Evolutionary conservation across 1,284 basidiomycete species (phyloP), one percentile per base, ranked within the genome.

Genomic region (Paramarasmius palmivorus): DNA sequence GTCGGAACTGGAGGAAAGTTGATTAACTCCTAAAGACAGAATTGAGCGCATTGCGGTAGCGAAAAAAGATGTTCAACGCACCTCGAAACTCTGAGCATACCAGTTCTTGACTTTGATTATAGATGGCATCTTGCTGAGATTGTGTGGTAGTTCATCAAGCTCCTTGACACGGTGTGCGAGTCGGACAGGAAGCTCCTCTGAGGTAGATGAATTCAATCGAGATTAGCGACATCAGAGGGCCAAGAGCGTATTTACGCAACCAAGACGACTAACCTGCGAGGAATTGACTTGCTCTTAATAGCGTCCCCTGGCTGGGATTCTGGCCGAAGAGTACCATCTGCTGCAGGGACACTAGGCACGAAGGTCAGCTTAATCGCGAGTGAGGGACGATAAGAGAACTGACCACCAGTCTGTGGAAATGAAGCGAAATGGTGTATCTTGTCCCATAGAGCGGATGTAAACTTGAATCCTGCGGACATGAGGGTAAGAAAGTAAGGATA

Each of bases 51-150:
- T 45, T 47, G 40, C 15, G 51, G 38, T 49, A 39, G 2, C 36
- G 35, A 37, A 49, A 8, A 49, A 44, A 50, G 45, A 22, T 36
- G 19, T 34, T 19, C 7, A 15, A 75, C 83, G 57, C 52, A 95
- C 95, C 80, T 98, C 92, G 66, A 99, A 99, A 15, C 93, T 95
- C 75, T 99, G 93, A 0, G 95, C 96, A 68, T 99, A 99, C 96
- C 96, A 99, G 66, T 97, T 89, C 76, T 96, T 96, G 60, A 99
- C 96, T 66, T 92, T 94, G 60, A 90, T 85, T 61, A 99, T 98
- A 45, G 90, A 93, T 0, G 91, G 87, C 95, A 97, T 98, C 54
- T 87, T 84, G 64, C 88, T 89, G 56, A 99, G 79, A 50, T 93
- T 90, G 70, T 98, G 92, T 0, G 97, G 96, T 4, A 99, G 81